A percentile compares a stretch with the other conserved stretches of the same genome.
phyloP scores from a whole-genome alignment of 2,329 filamentous ascomycete genomes.

The Echinosphaeria canescens region DNA sequence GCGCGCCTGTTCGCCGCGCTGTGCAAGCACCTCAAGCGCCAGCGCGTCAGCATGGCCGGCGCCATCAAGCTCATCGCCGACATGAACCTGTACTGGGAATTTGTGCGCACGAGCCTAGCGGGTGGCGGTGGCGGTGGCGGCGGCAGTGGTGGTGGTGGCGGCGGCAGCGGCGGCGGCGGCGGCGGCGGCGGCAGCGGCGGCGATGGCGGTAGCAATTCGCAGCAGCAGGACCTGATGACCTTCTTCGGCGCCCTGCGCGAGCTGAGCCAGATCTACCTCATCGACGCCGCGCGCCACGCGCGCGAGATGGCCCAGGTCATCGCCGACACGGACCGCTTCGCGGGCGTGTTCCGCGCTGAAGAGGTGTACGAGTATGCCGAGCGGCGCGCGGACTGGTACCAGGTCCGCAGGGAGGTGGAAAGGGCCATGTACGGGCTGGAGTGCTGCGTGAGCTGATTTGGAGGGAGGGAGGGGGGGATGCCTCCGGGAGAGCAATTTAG shows the following conservation, averaged over 20 bases:
- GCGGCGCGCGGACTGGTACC: conserved; percentile 84
- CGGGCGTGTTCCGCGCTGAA: conserved; percentile 82
- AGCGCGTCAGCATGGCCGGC: conserved; percentile 75
- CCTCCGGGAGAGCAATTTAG: no score
- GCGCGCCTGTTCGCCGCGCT: conserved; percentile 77
- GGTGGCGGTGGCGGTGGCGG: no score
- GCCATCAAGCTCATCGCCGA: conserved; percentile 88
- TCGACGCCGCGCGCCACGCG: conserved; percentile 67
- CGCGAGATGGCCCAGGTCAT: conserved; percentile 94
- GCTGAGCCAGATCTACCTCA: conserved; percentile 86
- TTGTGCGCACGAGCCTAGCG: conserved; percentile 60
- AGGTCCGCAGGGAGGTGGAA: conserved; percentile 74
- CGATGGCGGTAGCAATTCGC: no score
- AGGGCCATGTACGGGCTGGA: conserved; percentile 94
- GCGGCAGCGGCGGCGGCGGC: no score
- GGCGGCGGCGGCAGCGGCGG: no score
- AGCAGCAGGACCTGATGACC: conserved; percentile 62
- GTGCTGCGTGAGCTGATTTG: conserved; percentile 56
- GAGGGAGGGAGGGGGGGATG: neutral
- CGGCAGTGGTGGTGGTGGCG: no score
- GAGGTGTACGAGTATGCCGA: conserved; percentile 98
- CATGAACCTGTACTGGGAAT: conserved; percentile 84
- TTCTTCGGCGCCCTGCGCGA: conserved; percentile 89
- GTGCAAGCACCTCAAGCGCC: conserved; percentile 94
- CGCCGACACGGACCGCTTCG: conserved; percentile 74